phyloP scores from a whole-genome alignment of 2,329 filamentous ascomycete genomes.

The Hirsutella minnesotensis region DNA sequence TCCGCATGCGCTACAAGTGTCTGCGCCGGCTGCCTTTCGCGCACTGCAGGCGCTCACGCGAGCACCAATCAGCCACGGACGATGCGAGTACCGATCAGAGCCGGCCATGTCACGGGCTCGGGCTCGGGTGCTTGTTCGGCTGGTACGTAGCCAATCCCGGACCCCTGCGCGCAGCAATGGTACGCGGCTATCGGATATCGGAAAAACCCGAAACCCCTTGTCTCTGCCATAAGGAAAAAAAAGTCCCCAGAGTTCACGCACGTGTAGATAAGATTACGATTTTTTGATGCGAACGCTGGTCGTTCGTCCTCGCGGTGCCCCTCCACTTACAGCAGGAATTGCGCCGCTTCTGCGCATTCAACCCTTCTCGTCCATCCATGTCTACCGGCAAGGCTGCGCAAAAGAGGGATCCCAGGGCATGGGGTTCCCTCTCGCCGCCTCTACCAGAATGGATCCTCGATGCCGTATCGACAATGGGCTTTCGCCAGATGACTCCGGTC shows the following conservation, averaged over 20 bases:
- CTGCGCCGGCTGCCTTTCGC: no score
- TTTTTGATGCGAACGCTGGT: not conserved
- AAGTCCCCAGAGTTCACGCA: conserved; percentile 5
- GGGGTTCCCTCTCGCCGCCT: conserved; percentile 25
- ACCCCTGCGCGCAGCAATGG: not conserved
- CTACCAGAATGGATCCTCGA: conserved; percentile 66
- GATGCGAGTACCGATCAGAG: no score
- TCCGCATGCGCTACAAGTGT: no score
- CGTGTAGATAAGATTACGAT: conserved; percentile 21
- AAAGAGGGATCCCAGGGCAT: conserved; percentile 37
- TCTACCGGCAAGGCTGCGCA: conserved; percentile 11
- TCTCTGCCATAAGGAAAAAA: not conserved
- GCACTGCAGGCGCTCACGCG: no score
- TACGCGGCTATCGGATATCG: not conserved
- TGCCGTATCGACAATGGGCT: conserved; percentile 74
- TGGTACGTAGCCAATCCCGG: no score
- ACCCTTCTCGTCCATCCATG: not conserved
- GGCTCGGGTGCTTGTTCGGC: no score
- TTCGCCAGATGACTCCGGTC: conserved; percentile 82
- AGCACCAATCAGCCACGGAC: not conserved
- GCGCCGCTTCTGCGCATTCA: not conserved
- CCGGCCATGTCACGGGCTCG: no score
- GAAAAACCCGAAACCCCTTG: not conserved
- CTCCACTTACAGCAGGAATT: not conserved
- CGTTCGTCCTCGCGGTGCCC: not conserved